These are phyloP conservation scores for Ceratocystis diversiconidia DNA, from an alignment of 2,329 filamentous ascomycete genomes.

Conservation along the genomic window DNA sequence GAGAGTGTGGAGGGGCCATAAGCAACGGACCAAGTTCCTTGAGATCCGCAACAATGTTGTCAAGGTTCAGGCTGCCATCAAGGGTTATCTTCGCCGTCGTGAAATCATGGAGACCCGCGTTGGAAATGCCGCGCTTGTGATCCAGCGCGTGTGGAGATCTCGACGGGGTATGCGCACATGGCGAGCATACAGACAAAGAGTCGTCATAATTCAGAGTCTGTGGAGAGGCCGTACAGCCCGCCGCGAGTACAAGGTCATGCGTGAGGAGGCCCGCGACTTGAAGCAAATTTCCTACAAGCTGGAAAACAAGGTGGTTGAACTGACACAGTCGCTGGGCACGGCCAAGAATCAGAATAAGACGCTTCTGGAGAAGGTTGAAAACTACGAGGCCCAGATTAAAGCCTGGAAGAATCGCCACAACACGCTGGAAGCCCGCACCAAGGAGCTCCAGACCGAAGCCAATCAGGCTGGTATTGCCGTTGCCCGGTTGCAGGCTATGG, in stretches of 20 bases:
- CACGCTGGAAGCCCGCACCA: constrained; percentile 72
- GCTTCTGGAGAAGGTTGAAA: constrained; percentile 76
- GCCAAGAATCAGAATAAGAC: constrained; percentile 93
- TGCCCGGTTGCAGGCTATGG: constrained; percentile 77
- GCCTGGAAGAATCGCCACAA: constrained; percentile 91
- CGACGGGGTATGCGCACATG: constrained; percentile 65
- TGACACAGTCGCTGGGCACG: constrained; percentile 83
- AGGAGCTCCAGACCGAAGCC: constrained; percentile 89
- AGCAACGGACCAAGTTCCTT: constrained; percentile 69
- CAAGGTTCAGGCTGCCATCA: constrained; percentile 75
- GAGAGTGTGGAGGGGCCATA: constrained; percentile 84
- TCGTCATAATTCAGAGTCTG: constrained; percentile 77
- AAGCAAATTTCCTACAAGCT: constrained; percentile 99
- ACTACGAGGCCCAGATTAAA: constrained; percentile 90
- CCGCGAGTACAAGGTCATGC: constrained; percentile 72
- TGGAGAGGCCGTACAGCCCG: constrained; percentile 79
- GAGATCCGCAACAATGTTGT: constrained; percentile 71
- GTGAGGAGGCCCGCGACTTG: constrained; percentile 91
- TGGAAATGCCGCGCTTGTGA: constrained; percentile 78
- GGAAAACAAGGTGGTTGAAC: constrained; percentile 98
- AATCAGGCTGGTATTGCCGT: constrained; percentile 96
- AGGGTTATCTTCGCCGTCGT: constrained; percentile 81
- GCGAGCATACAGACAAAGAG: constrained; percentile 80
- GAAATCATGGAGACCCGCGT: constrained; percentile 87
- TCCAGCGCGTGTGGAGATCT: constrained; percentile 81